Evolutionary conservation across 805 yeast genomes (phyloP), one percentile per base, ranked within the genome.

Genomic region (Lipomyces yamanashiensis): DNA sequence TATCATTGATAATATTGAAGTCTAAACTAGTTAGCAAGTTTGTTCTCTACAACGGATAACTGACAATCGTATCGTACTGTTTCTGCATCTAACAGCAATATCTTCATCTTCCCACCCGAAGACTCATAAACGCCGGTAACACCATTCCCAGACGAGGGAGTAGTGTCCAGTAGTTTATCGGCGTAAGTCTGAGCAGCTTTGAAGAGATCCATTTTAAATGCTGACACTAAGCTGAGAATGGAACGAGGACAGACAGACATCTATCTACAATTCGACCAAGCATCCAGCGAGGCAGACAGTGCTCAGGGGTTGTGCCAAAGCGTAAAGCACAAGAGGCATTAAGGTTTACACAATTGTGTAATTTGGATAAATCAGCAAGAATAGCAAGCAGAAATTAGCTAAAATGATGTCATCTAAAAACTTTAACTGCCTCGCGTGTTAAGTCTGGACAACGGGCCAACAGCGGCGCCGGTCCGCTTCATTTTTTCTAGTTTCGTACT

Each of bases 1-100:
- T 70, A 89, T 86, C 83, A 95, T 81, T n/a, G 98, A 91, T 23
- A 95, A 84, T 28, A 92, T 85, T 0, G 92, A 82, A 6, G 96
- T 89, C 70, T 73, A 41, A 19, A 39, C 2, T 40, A 36, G 36
- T 48, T 33, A 40, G 43, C 51, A 15, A 33, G 39, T 6, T n/a
- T 19, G 44, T 19, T 2, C n/a, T 52, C 23, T 23, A 9, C 13
- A 23, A 23, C 23, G 19, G 10, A 15, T 28, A 12, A 51, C 39
- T 28, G 5, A 19, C 7, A 2, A 28, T 8, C 3, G 10, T 9
- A 37, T 28, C 53, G 7, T 62, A 74, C 76, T 1, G 99, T 93
- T 67, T 81, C 81, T 56, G 83, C 79, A 73, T 95, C 99, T 61
- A 95, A 81, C 45, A 95, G 79, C 43, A 95, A 79, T 36, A 92